These are phyloP conservation scores for Gaeumannomyces sp. DNA, from an alignment of 2,329 filamentous ascomycete species.

Conservation along the genomic window DNA sequence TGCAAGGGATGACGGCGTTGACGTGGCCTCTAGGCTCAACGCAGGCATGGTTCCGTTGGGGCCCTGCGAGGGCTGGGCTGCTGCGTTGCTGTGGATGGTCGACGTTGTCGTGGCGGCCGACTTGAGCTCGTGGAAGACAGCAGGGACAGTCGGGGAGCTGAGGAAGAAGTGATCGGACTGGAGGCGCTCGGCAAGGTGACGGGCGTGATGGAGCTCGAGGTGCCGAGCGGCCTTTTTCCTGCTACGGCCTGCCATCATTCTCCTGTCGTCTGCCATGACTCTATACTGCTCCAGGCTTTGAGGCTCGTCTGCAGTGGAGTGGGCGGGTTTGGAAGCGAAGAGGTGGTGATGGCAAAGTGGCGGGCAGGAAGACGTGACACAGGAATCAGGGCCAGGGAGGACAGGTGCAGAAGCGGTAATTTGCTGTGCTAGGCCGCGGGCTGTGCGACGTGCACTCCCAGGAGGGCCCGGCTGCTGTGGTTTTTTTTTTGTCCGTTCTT, in stretches of 20 bases:
- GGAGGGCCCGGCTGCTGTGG: background rate
- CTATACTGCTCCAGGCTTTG: background rate
- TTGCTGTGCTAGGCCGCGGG: background rate
- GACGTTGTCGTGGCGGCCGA: background rate
- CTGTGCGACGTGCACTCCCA: background rate
- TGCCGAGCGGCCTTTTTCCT: background rate
- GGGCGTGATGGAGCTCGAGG: background rate
- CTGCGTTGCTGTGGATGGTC: background rate
- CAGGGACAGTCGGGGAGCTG: background rate
- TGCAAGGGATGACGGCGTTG: background rate
- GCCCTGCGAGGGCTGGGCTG: background rate
- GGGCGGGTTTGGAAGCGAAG: background rate
- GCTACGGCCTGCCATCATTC: background rate
- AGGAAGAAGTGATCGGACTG: background rate
- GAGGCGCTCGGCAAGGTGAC: background rate
- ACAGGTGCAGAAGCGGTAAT: background rate
- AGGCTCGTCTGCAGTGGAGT: background rate
- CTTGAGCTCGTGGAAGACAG: background rate
- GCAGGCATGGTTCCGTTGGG: background rate
- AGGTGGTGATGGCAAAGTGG: background rate
- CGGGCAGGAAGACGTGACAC: background rate
- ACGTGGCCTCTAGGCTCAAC: background rate
- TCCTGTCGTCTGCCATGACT: background rate
- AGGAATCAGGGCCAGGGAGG: background rate
- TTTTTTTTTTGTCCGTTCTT: background rate